A percentile compares a stretch with the other conserved stretches of the same genome.
phyloP scores from a whole-genome alignment of 768 basidiomycete genomes.

The Boletus vinaceobasis region DNA sequence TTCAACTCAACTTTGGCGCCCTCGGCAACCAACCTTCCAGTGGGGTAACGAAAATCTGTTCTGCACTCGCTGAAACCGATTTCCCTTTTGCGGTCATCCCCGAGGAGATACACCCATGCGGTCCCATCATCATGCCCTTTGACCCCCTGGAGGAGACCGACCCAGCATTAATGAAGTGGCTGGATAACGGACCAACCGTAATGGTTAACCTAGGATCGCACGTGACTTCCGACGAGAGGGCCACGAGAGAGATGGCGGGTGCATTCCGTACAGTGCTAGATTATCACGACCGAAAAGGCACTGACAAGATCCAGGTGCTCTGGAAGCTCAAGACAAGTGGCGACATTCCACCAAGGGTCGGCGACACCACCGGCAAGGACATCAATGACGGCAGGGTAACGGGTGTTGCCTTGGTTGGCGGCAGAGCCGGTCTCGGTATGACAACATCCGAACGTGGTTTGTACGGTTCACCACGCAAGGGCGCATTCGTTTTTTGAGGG shows the following conservation, averaged over 20 bases:
- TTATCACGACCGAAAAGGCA: not conserved
- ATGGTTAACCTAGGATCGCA: conserved; percentile 12
- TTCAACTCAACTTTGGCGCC: not conserved
- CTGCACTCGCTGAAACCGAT: conserved; percentile 1
- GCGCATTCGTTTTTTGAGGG: too few species aligned
- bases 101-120: conserved; percentile 3
- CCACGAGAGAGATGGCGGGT: not conserved
- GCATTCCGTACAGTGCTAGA: conserved; percentile 8
- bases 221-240: not conserved
- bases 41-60: conserved; percentile 2
- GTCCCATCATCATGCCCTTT: conserved; percentile 7
- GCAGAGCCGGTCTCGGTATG: conserved; percentile 9
- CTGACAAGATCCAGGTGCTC: conserved; percentile 5
- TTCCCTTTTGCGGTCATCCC: conserved; percentile 4
- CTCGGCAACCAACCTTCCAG: not conserved
- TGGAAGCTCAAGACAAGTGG: conserved; percentile 3
- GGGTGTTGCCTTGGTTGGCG: conserved; percentile 10
- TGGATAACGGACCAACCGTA: conserved; percentile 10
- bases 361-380: not conserved
- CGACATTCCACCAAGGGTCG: not conserved
- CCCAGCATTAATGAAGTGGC: not conserved
- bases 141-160: conserved; percentile 7
- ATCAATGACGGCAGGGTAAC: conserved; percentile 7
- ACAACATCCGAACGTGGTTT: too few species aligned
- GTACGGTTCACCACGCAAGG: too few species aligned